Evolutionary conservation across 1,284 basidiomycete species (phyloP).

Genomic region (Xerocomus minutiporus): DNA sequence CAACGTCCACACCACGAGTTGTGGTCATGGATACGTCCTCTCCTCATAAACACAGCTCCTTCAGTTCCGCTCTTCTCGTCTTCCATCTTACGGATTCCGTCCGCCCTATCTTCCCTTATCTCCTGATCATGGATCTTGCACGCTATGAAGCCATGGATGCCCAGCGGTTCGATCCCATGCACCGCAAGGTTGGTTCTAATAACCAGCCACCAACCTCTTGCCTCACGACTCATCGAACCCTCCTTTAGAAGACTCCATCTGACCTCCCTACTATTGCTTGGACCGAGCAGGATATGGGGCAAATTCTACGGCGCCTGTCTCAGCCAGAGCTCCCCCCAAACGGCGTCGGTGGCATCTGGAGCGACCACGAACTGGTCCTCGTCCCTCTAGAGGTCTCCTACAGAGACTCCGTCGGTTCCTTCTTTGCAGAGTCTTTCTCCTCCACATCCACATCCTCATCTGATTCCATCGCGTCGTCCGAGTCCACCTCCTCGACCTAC

Average conservation of each 20-base stretch:
- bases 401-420: conserved; percentile 19
- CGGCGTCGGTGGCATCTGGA: conserved; percentile 29
- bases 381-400: conserved; percentile 26
- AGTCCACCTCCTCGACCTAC: conserved; percentile 15
- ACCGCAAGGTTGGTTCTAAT: conserved; percentile 22
- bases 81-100: conserved; percentile 25
- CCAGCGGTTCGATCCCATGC: conserved; percentile 32
- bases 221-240: conserved; percentile 21
- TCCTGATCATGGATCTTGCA: conserved; percentile 24
- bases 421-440: conserved; percentile 15
- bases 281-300: conserved; percentile 23
- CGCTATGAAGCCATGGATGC: conserved; percentile 28
- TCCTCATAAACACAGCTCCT: conserved; percentile 23
- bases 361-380: conserved; percentile 32
- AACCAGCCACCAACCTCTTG: conserved; percentile 9
- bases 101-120: conserved; percentile 32
- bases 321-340: conserved; percentile 16
- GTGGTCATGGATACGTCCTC: conserved; percentile 22
- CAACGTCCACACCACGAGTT: conserved; percentile 24
- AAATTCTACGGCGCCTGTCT: conserved; percentile 22
- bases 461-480: conserved; percentile 8
- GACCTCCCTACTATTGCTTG: conserved; percentile 3
- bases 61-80: conserved; percentile 30
- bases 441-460: conserved; percentile 13
- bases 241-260: conserved; percentile 17